A percentile compares a stretch with the other conserved stretches of the same genome.
phyloP scores from a whole-genome alignment of 768 basidiomycete species.

The Pisolithus microcarpus region DNA sequence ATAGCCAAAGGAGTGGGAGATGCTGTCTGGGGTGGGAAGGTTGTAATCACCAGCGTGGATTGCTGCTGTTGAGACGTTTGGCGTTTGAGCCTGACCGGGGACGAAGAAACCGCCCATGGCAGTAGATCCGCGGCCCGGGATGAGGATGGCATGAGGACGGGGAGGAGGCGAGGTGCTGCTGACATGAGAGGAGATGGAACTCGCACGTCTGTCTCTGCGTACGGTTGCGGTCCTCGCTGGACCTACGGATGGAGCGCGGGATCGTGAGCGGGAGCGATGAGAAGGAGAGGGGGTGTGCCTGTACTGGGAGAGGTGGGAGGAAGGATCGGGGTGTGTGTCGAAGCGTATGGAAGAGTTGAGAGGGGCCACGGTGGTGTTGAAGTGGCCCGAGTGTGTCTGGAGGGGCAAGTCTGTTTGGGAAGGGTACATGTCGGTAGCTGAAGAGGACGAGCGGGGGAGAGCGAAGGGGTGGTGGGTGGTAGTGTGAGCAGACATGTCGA shows the following conservation, averaged over 20 bases:
- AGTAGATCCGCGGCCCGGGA: conserved; percentile 40
- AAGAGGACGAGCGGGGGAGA: conserved; percentile 9
- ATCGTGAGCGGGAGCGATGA: conserved; percentile 42
- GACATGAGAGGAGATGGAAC: conserved; percentile 51
- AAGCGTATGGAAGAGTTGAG: conserved; percentile 48
- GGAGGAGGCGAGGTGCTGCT: conserved; percentile 46
- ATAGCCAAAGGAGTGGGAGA: conserved; percentile 27
- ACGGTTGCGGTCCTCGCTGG: conserved; percentile 47
- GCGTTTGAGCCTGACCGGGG: conserved; percentile 11
- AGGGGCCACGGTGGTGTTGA: conserved; percentile 45
- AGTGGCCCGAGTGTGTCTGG: conserved; percentile 30
- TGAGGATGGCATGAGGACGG: conserved; percentile 62
- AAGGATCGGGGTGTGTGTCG: conserved; percentile 36
- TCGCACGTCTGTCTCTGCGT: conserved; percentile 48
- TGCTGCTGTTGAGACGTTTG: conserved; percentile 2
- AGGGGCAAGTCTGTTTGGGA: conserved; percentile 15
- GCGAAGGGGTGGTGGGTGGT: conserved; percentile 23
- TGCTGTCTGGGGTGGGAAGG: conserved; percentile 37
- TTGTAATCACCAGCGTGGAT: conserved; percentile 32
- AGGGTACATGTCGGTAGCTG: conserved; percentile 20
- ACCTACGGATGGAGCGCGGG: conserved; percentile 33
- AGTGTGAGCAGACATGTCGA: conserved; percentile 50
- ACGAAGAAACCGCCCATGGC: conserved; percentile 28
- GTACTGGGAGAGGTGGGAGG: conserved; percentile 14
- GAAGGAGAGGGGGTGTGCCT: conserved; percentile 24